phyloP scores from a whole-genome alignment of 352 stramenopile species.

The Pelagophyceae sp. region DNA sequence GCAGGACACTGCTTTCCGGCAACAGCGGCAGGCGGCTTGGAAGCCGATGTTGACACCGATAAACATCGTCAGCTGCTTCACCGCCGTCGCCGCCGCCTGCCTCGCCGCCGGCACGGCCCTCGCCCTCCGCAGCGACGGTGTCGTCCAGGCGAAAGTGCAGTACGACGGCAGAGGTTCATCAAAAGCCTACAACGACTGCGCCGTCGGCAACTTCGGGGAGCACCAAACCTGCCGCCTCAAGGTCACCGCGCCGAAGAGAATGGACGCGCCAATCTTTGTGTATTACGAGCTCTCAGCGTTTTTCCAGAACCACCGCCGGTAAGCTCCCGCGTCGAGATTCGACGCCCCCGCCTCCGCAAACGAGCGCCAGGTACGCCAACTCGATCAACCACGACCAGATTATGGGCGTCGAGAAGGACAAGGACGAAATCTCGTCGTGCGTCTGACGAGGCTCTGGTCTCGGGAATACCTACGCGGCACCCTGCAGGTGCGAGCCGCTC shows the following conservation, averaged over 20 bases:
- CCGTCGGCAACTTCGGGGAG: neutral
- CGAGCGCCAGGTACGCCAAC: constrained; percentile 80
- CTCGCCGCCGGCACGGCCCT: constrained; percentile 82
- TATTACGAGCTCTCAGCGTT: constrained; percentile 99
- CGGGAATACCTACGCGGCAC: constrained; percentile 23
- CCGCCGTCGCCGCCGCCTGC: constrained; percentile 83
- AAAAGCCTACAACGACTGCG: neutral
- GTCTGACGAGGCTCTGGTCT: constrained; percentile 15
- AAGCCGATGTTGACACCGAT: constrained; percentile 90
- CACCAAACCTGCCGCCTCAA: constrained; percentile 59
- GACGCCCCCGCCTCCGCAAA: too few species aligned
- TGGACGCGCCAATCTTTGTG: constrained; percentile 88
- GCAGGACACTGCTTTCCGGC: constrained; percentile 51
- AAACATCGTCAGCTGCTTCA: constrained; percentile 87
- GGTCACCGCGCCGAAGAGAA: constrained; percentile 62
- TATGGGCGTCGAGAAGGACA: constrained; percentile 49
- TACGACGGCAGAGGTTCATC: neutral
- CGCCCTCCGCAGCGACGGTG: constrained; percentile 65
- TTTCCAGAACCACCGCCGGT: constrained; percentile 96
- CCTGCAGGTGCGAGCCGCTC: constrained; percentile 72
- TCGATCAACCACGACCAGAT: constrained; percentile 72
- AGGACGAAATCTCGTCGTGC: too few species aligned
- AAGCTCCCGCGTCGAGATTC: too few species aligned
- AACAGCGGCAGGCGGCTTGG: constrained; percentile 78
- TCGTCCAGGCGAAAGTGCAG: constrained; percentile 33